Percentiles rank a stretch among this genome's conserved stretches.
Conservation (phyloP, 495 filamentous ascomycete genomes). For the Penicillium nucicola region DNA sequence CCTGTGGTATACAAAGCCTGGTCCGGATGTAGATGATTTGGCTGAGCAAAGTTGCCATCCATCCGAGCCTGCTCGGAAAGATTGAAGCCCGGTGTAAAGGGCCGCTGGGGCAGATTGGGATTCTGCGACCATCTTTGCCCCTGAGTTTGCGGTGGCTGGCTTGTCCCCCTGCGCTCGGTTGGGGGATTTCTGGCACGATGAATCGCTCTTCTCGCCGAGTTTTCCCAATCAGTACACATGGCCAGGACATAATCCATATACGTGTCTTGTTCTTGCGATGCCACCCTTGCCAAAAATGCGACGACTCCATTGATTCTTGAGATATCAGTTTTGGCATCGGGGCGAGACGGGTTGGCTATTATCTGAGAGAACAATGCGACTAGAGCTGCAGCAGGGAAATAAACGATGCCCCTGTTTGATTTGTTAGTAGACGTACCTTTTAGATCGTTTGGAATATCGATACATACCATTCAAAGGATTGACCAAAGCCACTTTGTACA, state of each 20-base stretch:
- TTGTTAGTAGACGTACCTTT: background rate
- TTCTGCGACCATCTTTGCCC: background rate
- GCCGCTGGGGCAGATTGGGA: background rate
- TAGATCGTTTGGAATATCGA: too few relatives aligned
- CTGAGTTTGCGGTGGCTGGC: background rate
- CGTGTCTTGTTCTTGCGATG: conserved; percentile 18
- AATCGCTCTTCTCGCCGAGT: conserved; percentile 4
- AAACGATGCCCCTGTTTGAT: conserved; percentile 15
- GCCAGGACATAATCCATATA: conserved; percentile 18
- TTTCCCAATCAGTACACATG: conserved; percentile 12
- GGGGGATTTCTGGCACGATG: background rate
- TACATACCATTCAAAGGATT: conserved; percentile 9
- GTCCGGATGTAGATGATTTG: background rate
- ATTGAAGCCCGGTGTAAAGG: background rate
- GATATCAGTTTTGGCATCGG: conserved; percentile 5
- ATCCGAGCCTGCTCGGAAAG: background rate
- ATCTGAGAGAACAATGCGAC: conserved; percentile 11
- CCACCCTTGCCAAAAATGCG: conserved; percentile 3
- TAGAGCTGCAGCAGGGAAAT: conserved; percentile 16
- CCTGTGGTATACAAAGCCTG: background rate
- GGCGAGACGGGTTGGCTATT: conserved; percentile 1
- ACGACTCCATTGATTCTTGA: background rate
- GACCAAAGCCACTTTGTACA: background rate
- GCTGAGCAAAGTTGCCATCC: background rate
- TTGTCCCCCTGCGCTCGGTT: background rate